Percentiles rank a stretch among this genome's conserved stretches.
Conservation (phyloP, 192 early-diverging fungal genomes). For the Spinellus fusiger region DNA sequence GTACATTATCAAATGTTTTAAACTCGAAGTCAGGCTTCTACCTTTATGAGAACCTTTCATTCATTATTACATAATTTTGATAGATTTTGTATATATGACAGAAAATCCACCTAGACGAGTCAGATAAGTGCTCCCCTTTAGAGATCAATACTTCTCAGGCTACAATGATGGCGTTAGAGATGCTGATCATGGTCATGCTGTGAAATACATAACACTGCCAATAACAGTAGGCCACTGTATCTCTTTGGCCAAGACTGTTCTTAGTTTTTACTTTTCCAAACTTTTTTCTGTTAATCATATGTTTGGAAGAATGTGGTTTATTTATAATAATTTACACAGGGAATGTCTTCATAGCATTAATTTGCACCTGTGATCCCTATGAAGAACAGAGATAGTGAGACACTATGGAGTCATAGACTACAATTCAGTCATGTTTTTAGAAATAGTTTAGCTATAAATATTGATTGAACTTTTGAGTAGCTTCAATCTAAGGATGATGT, state of each 20-base stretch:
- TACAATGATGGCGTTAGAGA: conserved; percentile 27
- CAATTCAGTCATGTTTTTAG: no score
- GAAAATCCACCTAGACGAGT: no score
- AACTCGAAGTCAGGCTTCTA: no score
- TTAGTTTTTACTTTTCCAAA: conserved; percentile 12
- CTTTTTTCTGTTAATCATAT: background rate
- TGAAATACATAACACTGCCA: no score
- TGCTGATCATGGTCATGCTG: conserved; percentile 4
- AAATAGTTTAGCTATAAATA: no score
- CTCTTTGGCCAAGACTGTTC: conserved; percentile 12
- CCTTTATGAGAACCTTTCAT: no score
- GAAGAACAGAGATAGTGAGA: conserved; percentile 21
- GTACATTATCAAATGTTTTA: no score
- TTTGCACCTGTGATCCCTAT: conserved; percentile 6
- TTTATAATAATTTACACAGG: conserved; percentile 12
- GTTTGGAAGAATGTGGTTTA: conserved; percentile 1
- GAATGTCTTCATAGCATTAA: conserved; percentile 8
- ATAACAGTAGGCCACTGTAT: background rate
- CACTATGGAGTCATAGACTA: conserved; percentile 28
- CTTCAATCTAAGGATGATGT: background rate
- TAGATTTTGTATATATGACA: no score
- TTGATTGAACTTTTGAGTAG: conserved; percentile 27
- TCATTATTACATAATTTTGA: no score
- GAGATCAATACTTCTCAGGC: background rate
- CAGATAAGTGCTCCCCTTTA: no score